phyloP scores from a whole-genome alignment of 768 basidiomycete species.

The Auricularia heimuer region DNA sequence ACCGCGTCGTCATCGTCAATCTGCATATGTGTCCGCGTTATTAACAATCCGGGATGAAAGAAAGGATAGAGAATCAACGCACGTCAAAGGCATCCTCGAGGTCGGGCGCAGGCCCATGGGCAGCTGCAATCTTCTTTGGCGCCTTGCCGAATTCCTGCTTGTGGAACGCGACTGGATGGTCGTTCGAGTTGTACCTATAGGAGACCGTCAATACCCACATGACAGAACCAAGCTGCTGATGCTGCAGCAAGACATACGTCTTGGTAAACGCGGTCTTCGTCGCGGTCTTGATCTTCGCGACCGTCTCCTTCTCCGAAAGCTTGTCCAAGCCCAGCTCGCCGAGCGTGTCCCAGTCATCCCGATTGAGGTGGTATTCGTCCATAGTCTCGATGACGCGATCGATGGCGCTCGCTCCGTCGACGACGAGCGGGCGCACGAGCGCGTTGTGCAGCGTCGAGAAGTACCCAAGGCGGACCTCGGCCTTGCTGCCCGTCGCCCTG shows the following conservation, averaged over 20 bases:
- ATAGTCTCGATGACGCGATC: conserved; percentile 76
- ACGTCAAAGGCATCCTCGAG: conserved; percentile 87
- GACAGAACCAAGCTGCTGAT: not conserved
- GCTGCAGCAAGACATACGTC: conserved; percentile 42
- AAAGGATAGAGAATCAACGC: conserved; percentile 16
- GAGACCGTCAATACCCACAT: not conserved
- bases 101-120: conserved; percentile 63
- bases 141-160: conserved; percentile 71
- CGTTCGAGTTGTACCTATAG: conserved; percentile 71
- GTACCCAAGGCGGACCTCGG: conserved; percentile 86
- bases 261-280: conserved; percentile 80
- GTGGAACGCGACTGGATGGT: conserved; percentile 94
- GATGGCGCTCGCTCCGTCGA: conserved; percentile 59
- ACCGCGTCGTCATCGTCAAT: conserved; percentile 37
- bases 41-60: not conserved
- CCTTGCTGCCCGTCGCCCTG: conserved; percentile 81
- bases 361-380: conserved; percentile 90
- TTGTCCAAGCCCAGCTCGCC: conserved; percentile 87
- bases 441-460: conserved; percentile 79
- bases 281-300: conserved; percentile 75
- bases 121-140: conserved; percentile 64
- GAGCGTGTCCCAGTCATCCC: conserved; percentile 95
- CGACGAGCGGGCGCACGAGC: conserved; percentile 69
- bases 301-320: conserved; percentile 57
- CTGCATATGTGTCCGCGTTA: conserved; percentile 14